Conservation (phyloP, 2,329 filamentous ascomycete genomes). For the Curvularia verruculosa region DNA sequence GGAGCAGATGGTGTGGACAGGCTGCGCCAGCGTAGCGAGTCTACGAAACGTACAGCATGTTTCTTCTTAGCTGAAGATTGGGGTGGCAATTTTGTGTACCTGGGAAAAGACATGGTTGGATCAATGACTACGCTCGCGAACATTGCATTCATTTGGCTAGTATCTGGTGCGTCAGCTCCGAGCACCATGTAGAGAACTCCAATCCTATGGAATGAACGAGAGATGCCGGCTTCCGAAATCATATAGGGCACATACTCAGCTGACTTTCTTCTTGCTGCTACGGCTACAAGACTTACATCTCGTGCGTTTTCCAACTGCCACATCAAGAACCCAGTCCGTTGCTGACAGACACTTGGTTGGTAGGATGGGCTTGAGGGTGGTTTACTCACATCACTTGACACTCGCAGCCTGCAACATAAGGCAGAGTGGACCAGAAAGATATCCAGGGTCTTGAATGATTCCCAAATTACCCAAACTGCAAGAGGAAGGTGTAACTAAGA, state of each 20-base stretch:
- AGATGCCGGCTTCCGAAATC: background rate
- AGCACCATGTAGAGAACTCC: background rate
- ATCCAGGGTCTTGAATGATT: background rate
- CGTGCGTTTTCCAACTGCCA: background rate
- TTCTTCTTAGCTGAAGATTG: background rate
- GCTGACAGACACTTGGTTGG: background rate
- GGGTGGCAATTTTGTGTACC: background rate
- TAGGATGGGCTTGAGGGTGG: background rate
- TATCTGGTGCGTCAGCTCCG: no score
- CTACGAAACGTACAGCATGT: background rate
- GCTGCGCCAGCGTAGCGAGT: background rate
- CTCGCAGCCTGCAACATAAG: background rate
- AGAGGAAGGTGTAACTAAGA: background rate
- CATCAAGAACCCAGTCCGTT: background rate
- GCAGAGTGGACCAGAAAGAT: background rate
- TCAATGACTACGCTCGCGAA: background rate
- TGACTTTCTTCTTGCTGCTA: background rate
- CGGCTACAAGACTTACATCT: background rate
- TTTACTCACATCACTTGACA: background rate
- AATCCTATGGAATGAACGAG: background rate
- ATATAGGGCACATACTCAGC: background rate
- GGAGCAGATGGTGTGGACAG: background rate
- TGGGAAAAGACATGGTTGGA: background rate
- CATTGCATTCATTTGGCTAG: background rate
- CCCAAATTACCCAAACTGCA: background rate